Percentiles rank a stretch among this genome's conserved stretches.
phyloP scores from a whole-genome alignment of 2,329 filamentous ascomycete genomes.

The Periconia sp. region DNA sequence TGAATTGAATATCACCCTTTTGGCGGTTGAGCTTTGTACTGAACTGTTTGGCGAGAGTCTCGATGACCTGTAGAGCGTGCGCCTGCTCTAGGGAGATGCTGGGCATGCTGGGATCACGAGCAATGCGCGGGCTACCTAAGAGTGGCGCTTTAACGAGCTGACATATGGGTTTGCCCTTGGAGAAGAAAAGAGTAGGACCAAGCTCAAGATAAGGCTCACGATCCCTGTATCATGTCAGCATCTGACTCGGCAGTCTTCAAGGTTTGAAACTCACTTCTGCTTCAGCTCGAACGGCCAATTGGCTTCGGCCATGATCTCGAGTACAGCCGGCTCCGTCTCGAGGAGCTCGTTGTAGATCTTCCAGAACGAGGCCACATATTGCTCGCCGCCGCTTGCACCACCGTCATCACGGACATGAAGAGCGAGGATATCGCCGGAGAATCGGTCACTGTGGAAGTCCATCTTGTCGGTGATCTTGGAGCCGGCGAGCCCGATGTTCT shows the following conservation, averaged over 20 bases:
- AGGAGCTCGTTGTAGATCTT: conserved; percentile 46
- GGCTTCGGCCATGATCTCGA: conserved; percentile 41
- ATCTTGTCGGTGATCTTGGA: conserved; percentile 45
- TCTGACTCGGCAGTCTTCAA: not conserved
- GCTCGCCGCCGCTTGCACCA: conserved; percentile 38
- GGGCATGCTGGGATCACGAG: conserved; percentile 38
- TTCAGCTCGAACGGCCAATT: conserved; percentile 48
- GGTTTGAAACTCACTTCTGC: conserved; percentile 36
- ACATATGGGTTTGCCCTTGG: conserved; percentile 42
- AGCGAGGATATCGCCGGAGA: conserved; percentile 45
- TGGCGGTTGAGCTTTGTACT: conserved; percentile 39
- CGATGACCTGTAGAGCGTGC: conserved; percentile 36
- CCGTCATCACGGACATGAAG: conserved; percentile 44
- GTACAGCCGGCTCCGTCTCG: conserved; percentile 35
- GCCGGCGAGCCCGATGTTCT: conserved; percentile 43
- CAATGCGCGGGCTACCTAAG: conserved; percentile 40
- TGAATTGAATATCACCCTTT: conserved; percentile 44
- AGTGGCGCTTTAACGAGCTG: conserved; percentile 47
- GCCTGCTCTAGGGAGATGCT: conserved; percentile 33
- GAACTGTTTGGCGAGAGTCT: conserved; percentile 35
- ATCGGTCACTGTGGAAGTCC: conserved; percentile 47
- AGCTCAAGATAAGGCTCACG: conserved; percentile 37
- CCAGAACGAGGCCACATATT: conserved; percentile 40
- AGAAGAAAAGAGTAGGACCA: conserved; percentile 44
- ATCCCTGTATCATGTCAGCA: conserved; percentile 19